Evolutionary conservation across 495 filamentous ascomycete species (phyloP).

Genomic region (Aspergillus saccharolyticus): DNA sequence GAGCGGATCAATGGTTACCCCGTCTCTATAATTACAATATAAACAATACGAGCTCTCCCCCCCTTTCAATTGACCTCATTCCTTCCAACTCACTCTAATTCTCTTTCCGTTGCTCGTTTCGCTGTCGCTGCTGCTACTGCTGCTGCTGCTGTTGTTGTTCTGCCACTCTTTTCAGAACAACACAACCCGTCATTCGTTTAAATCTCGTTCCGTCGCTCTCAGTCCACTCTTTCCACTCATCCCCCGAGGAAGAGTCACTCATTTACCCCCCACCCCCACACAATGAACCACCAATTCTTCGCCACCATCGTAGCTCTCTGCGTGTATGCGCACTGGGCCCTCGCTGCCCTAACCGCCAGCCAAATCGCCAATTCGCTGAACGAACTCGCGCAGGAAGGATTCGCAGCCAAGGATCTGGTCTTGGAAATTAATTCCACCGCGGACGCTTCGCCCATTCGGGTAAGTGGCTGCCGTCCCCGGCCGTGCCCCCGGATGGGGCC

Average conservation of each 20-base stretch:
- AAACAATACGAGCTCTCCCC: conserved; percentile 1
- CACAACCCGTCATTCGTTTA: background rate
- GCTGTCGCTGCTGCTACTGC: too few species aligned
- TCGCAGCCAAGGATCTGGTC: background rate
- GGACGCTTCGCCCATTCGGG: background rate
- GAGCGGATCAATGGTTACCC: background rate
- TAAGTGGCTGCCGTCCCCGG: too few species aligned
- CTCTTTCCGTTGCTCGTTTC: too few species aligned
- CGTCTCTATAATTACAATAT: too few species aligned
- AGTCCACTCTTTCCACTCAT: background rate
- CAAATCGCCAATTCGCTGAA: conserved; percentile 2
- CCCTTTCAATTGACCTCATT: too few species aligned
- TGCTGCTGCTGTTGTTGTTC: background rate
- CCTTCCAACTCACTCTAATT: too few species aligned
- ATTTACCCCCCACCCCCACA: background rate
- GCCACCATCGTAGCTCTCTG: background rate
- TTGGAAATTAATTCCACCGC: conserved; percentile 2
- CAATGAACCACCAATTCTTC: background rate
- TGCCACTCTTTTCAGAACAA: conserved; percentile 6
- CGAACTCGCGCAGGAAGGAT: background rate
- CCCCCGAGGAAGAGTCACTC: background rate
- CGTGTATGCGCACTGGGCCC: background rate
- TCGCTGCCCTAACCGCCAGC: background rate
- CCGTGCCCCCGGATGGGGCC: too few species aligned
- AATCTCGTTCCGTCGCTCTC: background rate